Evolutionary conservation across 805 yeast genomes (phyloP).

Genomic region (Wickerhamiella siamensis): DNA sequence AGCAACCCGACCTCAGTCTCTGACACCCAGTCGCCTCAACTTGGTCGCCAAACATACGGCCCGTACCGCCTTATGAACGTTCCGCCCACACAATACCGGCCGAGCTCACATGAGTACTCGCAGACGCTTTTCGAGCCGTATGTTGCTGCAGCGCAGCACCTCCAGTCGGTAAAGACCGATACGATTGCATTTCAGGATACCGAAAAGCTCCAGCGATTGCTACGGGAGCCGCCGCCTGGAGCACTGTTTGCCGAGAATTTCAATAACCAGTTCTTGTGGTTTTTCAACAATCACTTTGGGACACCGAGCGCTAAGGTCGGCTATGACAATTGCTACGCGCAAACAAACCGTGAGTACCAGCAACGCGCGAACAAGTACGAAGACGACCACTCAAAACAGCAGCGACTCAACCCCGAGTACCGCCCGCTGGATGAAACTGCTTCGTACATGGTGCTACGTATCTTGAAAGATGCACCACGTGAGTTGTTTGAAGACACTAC

Average conservation of each 20-base stretch:
- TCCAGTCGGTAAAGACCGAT: background rate
- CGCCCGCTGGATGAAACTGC: background rate
- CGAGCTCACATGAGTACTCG: too few species aligned
- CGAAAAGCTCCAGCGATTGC: background rate
- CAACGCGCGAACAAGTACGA: slow-evolving; percentile 5
- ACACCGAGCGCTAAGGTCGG: slow-evolving; percentile 16
- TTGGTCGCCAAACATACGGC: background rate
- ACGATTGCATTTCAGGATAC: background rate
- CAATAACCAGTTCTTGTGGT: slow-evolving; percentile 18
- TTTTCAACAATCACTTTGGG: slow-evolving; percentile 18
- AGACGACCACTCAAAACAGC: slow-evolving; percentile 4
- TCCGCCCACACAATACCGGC: background rate
- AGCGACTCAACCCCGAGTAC: background rate
- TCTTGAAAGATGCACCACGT: slow-evolving; percentile 6
- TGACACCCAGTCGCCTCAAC: background rate
- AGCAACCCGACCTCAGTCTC: background rate
- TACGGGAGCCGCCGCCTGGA: background rate
- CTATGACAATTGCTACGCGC: slow-evolving; percentile 18
- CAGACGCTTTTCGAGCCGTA: background rate
- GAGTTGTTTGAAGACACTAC: slow-evolving; percentile 4
- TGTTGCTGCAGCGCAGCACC: background rate
- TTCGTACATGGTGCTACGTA: slow-evolving; percentile 1
- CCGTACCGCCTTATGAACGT: background rate
- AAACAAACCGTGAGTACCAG: slow-evolving; percentile 7
- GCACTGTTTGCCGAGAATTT: background rate